Evolutionary conservation across 345 rosid species (phyloP).

Genomic region (Cardamine resedifolia): DNA sequence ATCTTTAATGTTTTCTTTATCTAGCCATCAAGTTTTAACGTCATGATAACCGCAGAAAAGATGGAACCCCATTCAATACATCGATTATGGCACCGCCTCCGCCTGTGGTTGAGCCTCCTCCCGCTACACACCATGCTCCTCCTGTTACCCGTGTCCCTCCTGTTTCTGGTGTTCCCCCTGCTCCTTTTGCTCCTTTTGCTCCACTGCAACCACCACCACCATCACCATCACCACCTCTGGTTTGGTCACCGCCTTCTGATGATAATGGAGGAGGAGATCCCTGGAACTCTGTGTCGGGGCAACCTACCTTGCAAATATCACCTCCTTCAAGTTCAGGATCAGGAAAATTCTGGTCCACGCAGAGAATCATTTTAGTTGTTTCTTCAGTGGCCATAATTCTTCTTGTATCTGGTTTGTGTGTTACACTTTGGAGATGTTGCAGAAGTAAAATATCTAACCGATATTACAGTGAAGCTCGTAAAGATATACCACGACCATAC

Average conservation of each 20-base stretch:
- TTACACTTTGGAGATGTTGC: constrained; percentile 51
- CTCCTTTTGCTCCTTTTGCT: constrained; percentile 56
- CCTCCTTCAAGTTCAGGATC: constrained; percentile 42
- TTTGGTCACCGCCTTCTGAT: constrained; percentile 42
- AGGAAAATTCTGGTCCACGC: constrained; percentile 42
- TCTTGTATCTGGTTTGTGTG: constrained; percentile 43
- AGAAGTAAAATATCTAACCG: constrained; percentile 42
- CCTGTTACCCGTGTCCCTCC: constrained; percentile 39
- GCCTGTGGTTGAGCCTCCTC: constrained; percentile 52
- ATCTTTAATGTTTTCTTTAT: neutral
- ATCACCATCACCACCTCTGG: constrained; percentile 51
- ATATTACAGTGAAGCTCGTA: constrained; percentile 25
- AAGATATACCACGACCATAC: constrained; percentile 37
- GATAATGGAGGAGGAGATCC: constrained; percentile 31
- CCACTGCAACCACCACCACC: constrained; percentile 45
- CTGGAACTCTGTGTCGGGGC: constrained; percentile 35
- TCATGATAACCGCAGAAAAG: constrained; percentile 58
- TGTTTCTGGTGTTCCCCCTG: constrained; percentile 49
- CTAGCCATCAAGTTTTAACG: constrained; percentile 2
- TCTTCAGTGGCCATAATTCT: constrained; percentile 46
- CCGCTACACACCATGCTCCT: constrained; percentile 51
- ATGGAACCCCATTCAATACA: constrained; percentile 91
- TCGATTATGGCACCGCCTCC: constrained; percentile 70
- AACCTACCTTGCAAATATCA: constrained; percentile 42
- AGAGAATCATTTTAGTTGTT: constrained; percentile 46